Evolutionary conservation across 257 asterid genomes (phyloP), one percentile per base, ranked within the genome.

Genomic region (Petrea volubilis): DNA sequence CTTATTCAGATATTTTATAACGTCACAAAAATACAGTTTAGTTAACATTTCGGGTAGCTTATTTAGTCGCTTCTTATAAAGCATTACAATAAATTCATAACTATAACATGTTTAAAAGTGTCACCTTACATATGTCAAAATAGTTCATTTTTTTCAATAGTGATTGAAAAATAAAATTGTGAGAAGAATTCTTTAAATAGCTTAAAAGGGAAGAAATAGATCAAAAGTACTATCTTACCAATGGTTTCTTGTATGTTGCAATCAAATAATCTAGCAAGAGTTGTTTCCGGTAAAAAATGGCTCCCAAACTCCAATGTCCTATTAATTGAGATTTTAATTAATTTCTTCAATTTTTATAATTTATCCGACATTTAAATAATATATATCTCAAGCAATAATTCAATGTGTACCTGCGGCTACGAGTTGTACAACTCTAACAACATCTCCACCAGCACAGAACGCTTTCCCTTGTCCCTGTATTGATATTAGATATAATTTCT

Each of bases 231-330:
- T 25, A 3, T 14, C 41, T 57, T 33, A 50, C 71, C 71, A 66
- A 8, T 66, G 71, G 71, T 66, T 49, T 66, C 60, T 49, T 66
- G 71, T 33, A 66, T 5, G 28, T 66, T 18, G 60, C 60, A 47
- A 49, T 20, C 33, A 5, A n/a, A 36, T 66, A 34, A 29, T 47
- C 34, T 14, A 66, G 12, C 71, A 10, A 31, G 9, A 66, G 71
- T 2, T 17, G 29, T 49, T 66, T 31, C 49, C 7, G 29, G 18
- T 66, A 66, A 5, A 10, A 28, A 1, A 0, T 49, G 29, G 8
- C 13, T 2, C 1, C 21, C 7, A 65, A 11, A 50, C 60, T 65
- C 71, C 71, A 65, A 29, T 65, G 71, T 14, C 71, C 71, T 66
- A 24, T 44, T 10, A 38, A 31, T 38, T 38, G 6, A 38, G 43